Percentiles rank a stretch among this genome's conserved stretches.
These are phyloP conservation scores for Thamnidium elegans DNA, from an alignment of 192 early-diverging fungal species.

Conservation along the genomic window DNA sequence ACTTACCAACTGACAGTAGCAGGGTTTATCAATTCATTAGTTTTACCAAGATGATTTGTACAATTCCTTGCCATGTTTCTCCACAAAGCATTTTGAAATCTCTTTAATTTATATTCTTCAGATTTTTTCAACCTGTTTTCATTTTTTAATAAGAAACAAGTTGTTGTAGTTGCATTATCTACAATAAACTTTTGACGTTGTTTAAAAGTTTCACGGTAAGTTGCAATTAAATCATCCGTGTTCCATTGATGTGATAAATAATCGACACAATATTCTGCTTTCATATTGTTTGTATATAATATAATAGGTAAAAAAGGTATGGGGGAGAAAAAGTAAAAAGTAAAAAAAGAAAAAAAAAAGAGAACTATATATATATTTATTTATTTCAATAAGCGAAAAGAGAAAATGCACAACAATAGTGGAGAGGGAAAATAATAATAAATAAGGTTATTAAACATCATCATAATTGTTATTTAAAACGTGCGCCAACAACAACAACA, in stretches of 20 bases:
- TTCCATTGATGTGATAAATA: constrained; percentile 33
- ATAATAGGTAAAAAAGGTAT: constrained; percentile 5
- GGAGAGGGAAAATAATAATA: background rate
- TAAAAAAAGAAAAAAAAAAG: background rate
- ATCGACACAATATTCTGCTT: constrained; percentile 28
- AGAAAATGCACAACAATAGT: too few relatives aligned
- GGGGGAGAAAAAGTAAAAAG: background rate
- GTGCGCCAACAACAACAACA: too few relatives aligned
- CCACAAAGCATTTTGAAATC: constrained; percentile 43
- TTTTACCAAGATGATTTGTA: constrained; percentile 11
- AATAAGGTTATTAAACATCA: background rate
- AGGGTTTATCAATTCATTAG: constrained; percentile 22
- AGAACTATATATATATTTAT: background rate
- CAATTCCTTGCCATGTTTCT: constrained; percentile 32
- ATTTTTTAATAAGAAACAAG: background rate
- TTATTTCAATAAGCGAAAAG: background rate
- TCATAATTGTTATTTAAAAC: too few relatives aligned
- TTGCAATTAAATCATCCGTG: constrained; percentile 15
- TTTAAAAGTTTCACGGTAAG: constrained; percentile 23
- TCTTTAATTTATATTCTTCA: constrained; percentile 25
- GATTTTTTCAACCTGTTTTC: constrained; percentile 5
- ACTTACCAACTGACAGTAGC: constrained; percentile 38
- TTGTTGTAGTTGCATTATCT: background rate
- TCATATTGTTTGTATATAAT: constrained; percentile 12
- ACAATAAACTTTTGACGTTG: constrained; percentile 1